A percentile compares a stretch with the other conserved stretches of the same genome.
Conservation (phyloP, 2,329 filamentous ascomycete genomes). For the Alternaria solani region DNA sequence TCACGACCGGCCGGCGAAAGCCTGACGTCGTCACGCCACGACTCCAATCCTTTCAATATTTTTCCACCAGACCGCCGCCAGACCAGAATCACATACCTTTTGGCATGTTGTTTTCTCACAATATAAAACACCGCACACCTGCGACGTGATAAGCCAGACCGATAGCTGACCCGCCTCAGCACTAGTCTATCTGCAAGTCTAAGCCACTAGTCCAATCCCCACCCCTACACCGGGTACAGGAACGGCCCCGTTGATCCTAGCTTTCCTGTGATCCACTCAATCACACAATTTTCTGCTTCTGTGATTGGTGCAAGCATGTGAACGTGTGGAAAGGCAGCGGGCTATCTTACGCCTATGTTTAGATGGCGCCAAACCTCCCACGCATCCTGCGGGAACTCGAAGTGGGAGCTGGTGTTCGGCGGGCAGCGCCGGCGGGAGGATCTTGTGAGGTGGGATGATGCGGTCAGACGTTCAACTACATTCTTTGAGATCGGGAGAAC, state of each 20-base stretch:
- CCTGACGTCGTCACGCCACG: neutral
- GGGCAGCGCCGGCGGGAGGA: neutral
- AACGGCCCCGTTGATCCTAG: constrained; percentile 1
- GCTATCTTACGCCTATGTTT: constrained; percentile 12
- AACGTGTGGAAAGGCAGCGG: neutral
- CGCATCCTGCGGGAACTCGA: constrained; percentile 6
- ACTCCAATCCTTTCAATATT: neutral
- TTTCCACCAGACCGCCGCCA: neutral
- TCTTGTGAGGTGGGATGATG: neutral
- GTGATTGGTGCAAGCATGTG: constrained; percentile 4
- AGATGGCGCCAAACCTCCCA: constrained; percentile 16
- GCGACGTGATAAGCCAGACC: neutral
- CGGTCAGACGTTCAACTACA: neutral
- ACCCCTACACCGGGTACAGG: constrained; percentile 1
- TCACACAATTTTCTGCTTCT: neutral
- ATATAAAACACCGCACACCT: neutral
- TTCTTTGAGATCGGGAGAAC: neutral
- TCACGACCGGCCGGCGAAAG: constrained; percentile 3
- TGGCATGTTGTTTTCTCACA: neutral
- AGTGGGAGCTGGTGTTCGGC: neutral
- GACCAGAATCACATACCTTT: neutral
- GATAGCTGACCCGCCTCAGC: constrained; percentile 5
- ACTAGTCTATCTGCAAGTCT: constrained; percentile 8
- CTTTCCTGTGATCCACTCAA: neutral
- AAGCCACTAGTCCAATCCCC: constrained; percentile 5